phyloP scores from a whole-genome alignment of 2,329 filamentous ascomycete genomes.

The Xylaria sp. region DNA sequence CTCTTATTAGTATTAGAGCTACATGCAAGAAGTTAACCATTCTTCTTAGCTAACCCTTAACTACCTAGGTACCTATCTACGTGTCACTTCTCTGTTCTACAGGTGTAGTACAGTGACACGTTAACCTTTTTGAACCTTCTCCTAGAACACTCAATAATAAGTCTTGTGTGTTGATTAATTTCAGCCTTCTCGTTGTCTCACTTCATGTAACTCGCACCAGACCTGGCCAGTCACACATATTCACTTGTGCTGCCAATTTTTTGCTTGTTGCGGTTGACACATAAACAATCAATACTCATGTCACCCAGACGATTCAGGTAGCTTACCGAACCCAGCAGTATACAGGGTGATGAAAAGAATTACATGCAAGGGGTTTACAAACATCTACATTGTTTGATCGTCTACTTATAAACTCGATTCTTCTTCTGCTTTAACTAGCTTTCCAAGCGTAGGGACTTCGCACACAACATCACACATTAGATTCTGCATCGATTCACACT shows the following conservation, averaged over 20 bases:
- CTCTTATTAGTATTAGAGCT: no score
- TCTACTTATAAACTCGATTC: neutral
- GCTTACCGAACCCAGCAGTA: no score
- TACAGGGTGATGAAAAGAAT: no score
- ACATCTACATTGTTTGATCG: neutral
- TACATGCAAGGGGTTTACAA: neutral
- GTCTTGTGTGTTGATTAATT: neutral
- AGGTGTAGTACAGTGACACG: neutral
- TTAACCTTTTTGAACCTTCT: neutral
- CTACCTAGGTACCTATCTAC: no score
- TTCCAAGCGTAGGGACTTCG: neutral
- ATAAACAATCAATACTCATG: neutral
- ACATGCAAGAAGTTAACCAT: no score
- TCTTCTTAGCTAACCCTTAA: neutral
- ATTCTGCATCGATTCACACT: neutral
- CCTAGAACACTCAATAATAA: neutral
- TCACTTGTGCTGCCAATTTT: neutral
- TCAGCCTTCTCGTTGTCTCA: neutral
- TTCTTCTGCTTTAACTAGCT: neutral
- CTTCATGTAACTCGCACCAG: neutral
- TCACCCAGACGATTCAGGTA: neutral
- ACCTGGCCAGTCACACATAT: neutral
- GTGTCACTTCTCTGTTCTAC: neutral
- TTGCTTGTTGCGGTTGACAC: neutral
- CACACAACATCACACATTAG: neutral